These are phyloP conservation scores for Lachancea waltii DNA, from an alignment of 805 yeast genomes.

Conservation along the genomic window DNA sequence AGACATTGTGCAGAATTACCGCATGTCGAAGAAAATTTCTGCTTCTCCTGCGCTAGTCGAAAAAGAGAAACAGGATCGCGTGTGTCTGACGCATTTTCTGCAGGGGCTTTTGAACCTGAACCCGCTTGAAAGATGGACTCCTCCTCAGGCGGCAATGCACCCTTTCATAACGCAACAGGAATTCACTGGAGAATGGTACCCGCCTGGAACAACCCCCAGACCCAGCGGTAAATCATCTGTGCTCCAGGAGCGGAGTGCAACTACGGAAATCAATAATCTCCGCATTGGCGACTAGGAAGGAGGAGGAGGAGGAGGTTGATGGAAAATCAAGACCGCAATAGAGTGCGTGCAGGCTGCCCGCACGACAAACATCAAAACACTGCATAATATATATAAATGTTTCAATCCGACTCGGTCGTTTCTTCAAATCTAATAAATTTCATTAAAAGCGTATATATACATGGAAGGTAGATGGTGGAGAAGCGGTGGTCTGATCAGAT, in stretches of 20 bases:
- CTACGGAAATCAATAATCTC: slow-evolving; percentile 17
- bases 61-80: slow-evolving; percentile 66
- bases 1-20: slow-evolving; percentile 73
- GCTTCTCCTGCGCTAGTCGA: slow-evolving; percentile 40
- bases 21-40: slow-evolving; percentile 51
- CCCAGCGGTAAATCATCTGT: slow-evolving; percentile 10
- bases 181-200: slow-evolving; percentile 49
- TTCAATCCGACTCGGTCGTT: no score
- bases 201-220: slow-evolving; percentile 36
- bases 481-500: background rate
- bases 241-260: slow-evolving; percentile 14
- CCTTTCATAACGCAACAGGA: slow-evolving; percentile 72
- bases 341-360: no score
- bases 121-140: slow-evolving; percentile 94
- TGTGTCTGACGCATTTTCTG: slow-evolving; percentile 68
- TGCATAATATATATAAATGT: no score
- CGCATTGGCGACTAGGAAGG: slow-evolving; percentile 16
- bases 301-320: no score
- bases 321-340: no score
- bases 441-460: slow-evolving; percentile 5
- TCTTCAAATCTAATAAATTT: slow-evolving; percentile 4
- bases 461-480: background rate
- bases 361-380: no score
- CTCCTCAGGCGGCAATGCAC: slow-evolving; percentile 88
- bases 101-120: slow-evolving; percentile 72